Percentiles rank a stretch among this genome's conserved stretches.
These are phyloP conservation scores for Obelidium mucronatum DNA, from an alignment of 192 early-diverging fungal species.

Conservation along the genomic window DNA sequence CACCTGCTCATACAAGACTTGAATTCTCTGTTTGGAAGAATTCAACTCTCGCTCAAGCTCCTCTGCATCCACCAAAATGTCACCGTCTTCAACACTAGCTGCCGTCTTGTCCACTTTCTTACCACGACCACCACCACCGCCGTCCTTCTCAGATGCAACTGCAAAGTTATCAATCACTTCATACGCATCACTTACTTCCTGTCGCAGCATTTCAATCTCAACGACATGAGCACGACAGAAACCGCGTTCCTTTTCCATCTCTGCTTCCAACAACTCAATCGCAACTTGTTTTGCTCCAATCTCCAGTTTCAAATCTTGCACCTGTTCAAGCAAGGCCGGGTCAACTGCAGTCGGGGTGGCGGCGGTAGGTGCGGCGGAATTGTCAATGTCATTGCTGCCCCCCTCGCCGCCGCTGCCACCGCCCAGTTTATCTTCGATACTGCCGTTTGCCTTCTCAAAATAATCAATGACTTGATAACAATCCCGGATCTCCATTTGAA, in stretches of 20 bases:
- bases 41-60: neutral
- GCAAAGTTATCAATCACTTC: neutral
- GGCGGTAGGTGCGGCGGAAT: neutral
- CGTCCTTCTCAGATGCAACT: neutral
- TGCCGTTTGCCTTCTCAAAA: too few relatives aligned
- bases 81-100: neutral
- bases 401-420: too few relatives aligned
- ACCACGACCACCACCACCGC: neutral
- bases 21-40: neutral
- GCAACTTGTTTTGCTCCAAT: neutral
- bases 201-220: constrained; percentile 5
- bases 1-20: constrained; percentile 1
- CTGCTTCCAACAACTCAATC: neutral
- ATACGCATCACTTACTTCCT: constrained; percentile 1
- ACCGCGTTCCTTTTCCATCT: neutral
- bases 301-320: neutral
- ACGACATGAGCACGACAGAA: neutral
- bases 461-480: neutral
- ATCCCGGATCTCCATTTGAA: neutral
- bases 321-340: neutral
- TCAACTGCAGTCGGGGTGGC: neutral
- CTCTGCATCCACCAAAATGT: neutral
- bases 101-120: neutral
- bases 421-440: too few relatives aligned
- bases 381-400: too few relatives aligned